Evolutionary conservation across 2,329 filamentous ascomycete species (phyloP), one percentile per base, ranked within the genome.

Genomic region (Phialophora expanda): DNA sequence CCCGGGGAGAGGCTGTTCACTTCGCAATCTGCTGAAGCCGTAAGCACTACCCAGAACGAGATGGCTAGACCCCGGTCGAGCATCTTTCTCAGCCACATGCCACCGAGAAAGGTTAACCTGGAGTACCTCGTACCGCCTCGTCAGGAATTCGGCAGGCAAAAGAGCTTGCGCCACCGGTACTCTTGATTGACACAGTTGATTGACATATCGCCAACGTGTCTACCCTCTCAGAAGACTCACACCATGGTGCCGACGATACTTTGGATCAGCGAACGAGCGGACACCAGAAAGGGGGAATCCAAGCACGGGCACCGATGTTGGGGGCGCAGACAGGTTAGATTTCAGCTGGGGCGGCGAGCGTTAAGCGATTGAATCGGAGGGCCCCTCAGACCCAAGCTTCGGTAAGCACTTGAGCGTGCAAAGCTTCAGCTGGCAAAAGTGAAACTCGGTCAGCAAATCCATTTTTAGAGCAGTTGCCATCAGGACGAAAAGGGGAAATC

Each of bases 11-110:
- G 54, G 61, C 61, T 56, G 60, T 56, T 48, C 57, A 56, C 41
- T 48, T 51, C n/a, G 57, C 57, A 61, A 65, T 60, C 61, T 60
- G 48, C 34, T 66, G 55, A 60, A 60, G 61, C 56, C 60, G 65
- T 66, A 63, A 66, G 65, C 65, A 66, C 65, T 66, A 66, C 56
- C 38, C 64, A 54, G n/a, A 62, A 57, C 12, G 32, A 50, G 30
- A 24, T 30, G 46, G 44, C 34, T 26, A 6, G 17, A 51, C 48
- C 60, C 60, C 30, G 44, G 54, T 30, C 32, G 30, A 59, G 55
- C 20, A 24, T 55, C n/a, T 24, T 44, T 7, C 26, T 63, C 65
- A 64, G 61, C 65, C 61, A 61, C 58, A 61, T 61, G 58, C 28
- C 26, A 53, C 46, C 14, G 30, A 61, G 53, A 28, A 51, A 24